phyloP scores from a whole-genome alignment of 139 green algal genomes.

The Volvox africanus region DNA sequence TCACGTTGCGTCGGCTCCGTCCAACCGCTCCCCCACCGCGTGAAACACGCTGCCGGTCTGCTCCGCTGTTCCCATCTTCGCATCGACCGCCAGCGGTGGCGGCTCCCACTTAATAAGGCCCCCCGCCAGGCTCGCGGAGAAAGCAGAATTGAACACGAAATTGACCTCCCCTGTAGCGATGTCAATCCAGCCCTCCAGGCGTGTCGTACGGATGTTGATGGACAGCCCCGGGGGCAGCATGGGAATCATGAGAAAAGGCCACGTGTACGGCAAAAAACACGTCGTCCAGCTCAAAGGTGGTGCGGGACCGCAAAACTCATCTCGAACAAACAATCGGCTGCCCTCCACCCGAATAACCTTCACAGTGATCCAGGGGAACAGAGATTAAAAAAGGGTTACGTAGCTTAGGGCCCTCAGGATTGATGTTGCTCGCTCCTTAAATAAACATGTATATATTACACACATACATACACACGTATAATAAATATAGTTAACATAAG shows the following conservation, averaged over 20 bases:
- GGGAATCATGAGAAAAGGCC: slow-evolving; percentile 39
- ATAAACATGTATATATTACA: no score
- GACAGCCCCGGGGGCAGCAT: slow-evolving; percentile 34
- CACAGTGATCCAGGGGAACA: no score
- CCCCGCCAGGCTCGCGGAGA: neutral
- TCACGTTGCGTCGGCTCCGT: slow-evolving; percentile 14
- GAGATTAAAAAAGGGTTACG: no score
- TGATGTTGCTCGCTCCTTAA: no score
- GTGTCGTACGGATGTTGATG: slow-evolving; percentile 20
- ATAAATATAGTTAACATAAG: no score
- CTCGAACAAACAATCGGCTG: slow-evolving; percentile 36
- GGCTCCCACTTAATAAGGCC: neutral
- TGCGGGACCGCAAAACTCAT: neutral
- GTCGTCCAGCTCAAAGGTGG: slow-evolving; percentile 34
- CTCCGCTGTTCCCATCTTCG: slow-evolving; percentile 31
- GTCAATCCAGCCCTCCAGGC: slow-evolving; percentile 40
- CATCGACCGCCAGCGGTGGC: slow-evolving; percentile 29
- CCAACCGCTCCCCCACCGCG: slow-evolving; percentile 32
- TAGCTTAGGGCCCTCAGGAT: no score
- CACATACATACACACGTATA: no score
- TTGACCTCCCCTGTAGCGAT: slow-evolving; percentile 9
- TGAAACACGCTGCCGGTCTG: slow-evolving; percentile 34
- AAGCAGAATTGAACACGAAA: slow-evolving; percentile 16
- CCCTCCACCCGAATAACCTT: slow-evolving; percentile 37
- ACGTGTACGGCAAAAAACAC: slow-evolving; percentile 38